These are phyloP conservation scores for Neonectria faginata DNA, from an alignment of 2,329 filamentous ascomycete genomes.

Conservation along the genomic window DNA sequence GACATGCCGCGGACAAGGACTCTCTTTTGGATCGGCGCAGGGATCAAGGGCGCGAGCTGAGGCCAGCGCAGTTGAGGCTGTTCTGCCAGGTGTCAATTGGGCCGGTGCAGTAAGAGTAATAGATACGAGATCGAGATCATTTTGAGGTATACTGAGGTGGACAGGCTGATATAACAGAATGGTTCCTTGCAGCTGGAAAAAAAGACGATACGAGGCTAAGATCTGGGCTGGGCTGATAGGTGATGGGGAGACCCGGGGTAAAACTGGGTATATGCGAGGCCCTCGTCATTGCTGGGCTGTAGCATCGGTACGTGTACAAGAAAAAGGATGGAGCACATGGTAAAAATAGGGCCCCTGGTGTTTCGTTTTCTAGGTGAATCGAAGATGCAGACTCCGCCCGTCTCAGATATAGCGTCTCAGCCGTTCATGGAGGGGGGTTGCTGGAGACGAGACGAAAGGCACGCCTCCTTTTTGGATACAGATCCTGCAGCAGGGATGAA, in stretches of 20 bases:
- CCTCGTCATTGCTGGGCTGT: background rate
- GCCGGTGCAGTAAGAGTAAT: no score
- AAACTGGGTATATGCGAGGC: background rate
- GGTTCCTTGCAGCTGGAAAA: background rate
- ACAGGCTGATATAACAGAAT: background rate
- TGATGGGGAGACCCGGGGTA: background rate
- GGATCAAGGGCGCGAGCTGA: background rate
- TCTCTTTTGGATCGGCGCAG: background rate
- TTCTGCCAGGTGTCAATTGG: background rate
- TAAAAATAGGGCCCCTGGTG: background rate
- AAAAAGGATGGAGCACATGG: background rate
- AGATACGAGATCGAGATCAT: background rate
- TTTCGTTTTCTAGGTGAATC: background rate
- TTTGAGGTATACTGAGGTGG: background rate
- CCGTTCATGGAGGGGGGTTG: background rate
- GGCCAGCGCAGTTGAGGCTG: background rate
- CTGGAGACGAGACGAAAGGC: background rate
- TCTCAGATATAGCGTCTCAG: background rate
- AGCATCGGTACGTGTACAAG: background rate
- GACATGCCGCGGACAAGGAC: background rate
- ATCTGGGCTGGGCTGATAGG: background rate
- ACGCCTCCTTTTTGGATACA: background rate
- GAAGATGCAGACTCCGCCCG: conserved; percentile 1
- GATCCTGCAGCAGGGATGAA: background rate
- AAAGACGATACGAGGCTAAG: background rate